Evolutionary conservation across 148 eudicot genomes (phyloP).

Genomic region (Salicornia ramosissima): DNA sequence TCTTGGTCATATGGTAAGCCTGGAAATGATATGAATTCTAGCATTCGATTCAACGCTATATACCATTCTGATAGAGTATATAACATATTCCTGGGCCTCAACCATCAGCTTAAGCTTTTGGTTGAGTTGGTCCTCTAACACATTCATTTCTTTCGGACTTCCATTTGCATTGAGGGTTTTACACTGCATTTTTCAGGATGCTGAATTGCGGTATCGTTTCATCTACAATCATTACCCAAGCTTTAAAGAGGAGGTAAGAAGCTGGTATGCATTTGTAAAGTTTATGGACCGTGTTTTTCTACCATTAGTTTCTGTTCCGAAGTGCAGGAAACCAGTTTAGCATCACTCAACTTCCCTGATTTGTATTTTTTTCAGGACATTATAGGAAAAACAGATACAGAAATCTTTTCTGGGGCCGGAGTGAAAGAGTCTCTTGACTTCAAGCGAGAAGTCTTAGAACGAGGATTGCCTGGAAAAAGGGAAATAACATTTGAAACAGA

Average conservation of each 20-base stretch:
- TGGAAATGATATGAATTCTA: background rate
- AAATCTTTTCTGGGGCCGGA: conserved; percentile 78
- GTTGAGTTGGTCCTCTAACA: no score
- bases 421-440: conserved; percentile 85
- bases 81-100: no score
- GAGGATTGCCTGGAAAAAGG: conserved; percentile 77
- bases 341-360: conserved; percentile 34
- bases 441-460: conserved; percentile 82
- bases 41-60: conserved; percentile 2
- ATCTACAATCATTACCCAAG: conserved; percentile 83
- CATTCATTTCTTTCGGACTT: background rate
- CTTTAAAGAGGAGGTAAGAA: conserved; percentile 70
- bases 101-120: no score
- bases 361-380: conserved; percentile 60
- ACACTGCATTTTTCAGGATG: conserved; percentile 49
- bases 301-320: conserved; percentile 3
- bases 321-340: conserved; percentile 22
- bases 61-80: no score
- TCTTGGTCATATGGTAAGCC: conserved; percentile 80
- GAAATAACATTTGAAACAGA: conserved; percentile 90
- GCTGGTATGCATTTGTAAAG: background rate
- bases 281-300: background rate
- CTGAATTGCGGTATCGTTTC: conserved; percentile 76
- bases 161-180: conserved; percentile 10
- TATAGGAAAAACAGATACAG: conserved; percentile 86